phyloP scores from a whole-genome alignment of 305 asterid genomes.

The Rubia occidens region DNA sequence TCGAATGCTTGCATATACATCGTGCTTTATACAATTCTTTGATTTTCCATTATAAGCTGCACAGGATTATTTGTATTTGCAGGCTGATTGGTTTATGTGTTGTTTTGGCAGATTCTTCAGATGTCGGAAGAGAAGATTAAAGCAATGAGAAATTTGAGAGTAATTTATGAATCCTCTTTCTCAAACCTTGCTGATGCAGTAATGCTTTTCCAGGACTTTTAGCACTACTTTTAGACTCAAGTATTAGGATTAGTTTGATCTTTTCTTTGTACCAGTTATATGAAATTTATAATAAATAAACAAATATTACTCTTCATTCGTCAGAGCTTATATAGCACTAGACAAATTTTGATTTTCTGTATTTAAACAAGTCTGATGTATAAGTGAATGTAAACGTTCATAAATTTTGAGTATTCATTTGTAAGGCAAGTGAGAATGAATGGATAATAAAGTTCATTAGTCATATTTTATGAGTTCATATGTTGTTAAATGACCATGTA shows the following conservation, averaged over 20 bases:
- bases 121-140: slow-evolving; percentile 46
- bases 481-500: too few species aligned
- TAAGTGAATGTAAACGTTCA: neutral
- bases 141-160: slow-evolving; percentile 24
- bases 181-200: slow-evolving; percentile 59
- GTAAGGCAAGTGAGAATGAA: neutral
- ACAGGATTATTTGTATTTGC: neutral
- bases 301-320: neutral
- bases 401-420: neutral
- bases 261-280: neutral
- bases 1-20: too few species aligned
- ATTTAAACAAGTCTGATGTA: neutral
- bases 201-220: slow-evolving; percentile 59
- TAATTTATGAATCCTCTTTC: slow-evolving; percentile 50
- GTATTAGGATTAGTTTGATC: neutral
- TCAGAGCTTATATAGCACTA: neutral
- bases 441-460: neutral
- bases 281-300: too few species aligned
- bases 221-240: neutral
- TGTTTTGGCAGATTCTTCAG: slow-evolving; percentile 39
- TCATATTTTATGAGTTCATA: neutral
- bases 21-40: neutral
- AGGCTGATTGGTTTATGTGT: slow-evolving; percentile 2
- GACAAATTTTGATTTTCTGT: neutral
- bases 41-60: neutral